Evolutionary conservation across 1,284 basidiomycete species (phyloP), one percentile per base, ranked within the genome.

Genomic region (Chalciporus sp.): DNA sequence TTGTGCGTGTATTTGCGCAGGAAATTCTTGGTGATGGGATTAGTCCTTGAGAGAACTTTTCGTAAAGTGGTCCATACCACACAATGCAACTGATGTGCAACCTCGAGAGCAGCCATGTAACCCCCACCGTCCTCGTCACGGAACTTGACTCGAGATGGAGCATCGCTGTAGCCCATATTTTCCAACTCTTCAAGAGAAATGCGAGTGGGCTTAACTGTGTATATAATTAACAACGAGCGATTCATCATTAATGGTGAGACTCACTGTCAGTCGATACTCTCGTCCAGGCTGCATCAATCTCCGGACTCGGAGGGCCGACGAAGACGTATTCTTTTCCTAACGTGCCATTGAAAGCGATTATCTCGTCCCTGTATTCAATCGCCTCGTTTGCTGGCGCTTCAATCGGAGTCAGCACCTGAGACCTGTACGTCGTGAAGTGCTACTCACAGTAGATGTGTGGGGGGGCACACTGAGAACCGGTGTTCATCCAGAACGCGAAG

Each of bases 201-300:
- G 17, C 42, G 46, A 31, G 50, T 43, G 2, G 56, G 48, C 28
- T 50, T 43, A 16, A 55, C 23, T 23, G 6, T 23, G 23, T 23
- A 23, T 23, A 23, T 6, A 23, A 6, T 23, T 23, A 23, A 6
- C 23, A 23, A 3, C 23, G 23, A 23, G 23, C 23, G 23, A 23
- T 23, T 23, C 23, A 6, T 23, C 23, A 23, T 23, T 23, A 6
- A 23, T 23, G 6, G 23, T 6, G 23, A 6, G 6, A 23, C 23
- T 23, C 3, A 23, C 23, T 46, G 33, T 58, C 57, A 2, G 46
- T 42, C 20, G 45, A 31, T 26, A 58, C 33, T 10, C 35, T 40
- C 29, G 17, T n/a, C 57, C 57, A 58, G 27, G 49, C 57, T 4
- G 56, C 56, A 23, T 58, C 57, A 4, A 58, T 47, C 20, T 58